Conservation (phyloP, 805 yeast species). For the Saturnispora kantuleensis region DNA sequence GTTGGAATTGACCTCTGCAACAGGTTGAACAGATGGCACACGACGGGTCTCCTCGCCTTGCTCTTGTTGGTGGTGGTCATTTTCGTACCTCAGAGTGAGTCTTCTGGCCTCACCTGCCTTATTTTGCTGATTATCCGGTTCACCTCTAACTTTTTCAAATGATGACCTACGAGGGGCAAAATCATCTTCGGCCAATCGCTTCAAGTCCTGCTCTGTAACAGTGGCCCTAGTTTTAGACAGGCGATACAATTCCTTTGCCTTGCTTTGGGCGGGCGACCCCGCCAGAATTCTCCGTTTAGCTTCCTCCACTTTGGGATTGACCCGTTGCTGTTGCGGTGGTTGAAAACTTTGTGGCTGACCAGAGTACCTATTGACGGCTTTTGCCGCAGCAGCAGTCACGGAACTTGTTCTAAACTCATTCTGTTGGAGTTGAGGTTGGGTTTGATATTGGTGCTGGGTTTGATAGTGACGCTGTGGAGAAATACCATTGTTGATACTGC, state of each 20-base stretch:
- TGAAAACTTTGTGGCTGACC: constrained; percentile 10
- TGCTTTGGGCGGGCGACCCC: constrained; percentile 20
- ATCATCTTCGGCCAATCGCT: constrained; percentile 7
- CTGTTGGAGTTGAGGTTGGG: no score
- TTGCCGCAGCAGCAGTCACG: constrained; percentile 25
- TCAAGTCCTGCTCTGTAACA: constrained; percentile 8
- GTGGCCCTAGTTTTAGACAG: constrained; percentile 29
- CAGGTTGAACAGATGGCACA: no score
- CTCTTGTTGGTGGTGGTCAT: not conserved
- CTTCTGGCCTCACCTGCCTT: constrained; percentile 23
- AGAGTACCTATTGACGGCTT: constrained; percentile 20
- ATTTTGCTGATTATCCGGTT: not conserved
- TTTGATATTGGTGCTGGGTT: not conserved
- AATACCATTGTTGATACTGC: no score
- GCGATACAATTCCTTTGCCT: constrained; percentile 48
- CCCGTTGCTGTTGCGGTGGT: constrained; percentile 5
- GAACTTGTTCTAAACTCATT: not conserved
- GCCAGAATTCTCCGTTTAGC: constrained; percentile 11
- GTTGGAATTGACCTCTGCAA: constrained; percentile 9
- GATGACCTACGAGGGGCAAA: constrained; percentile 36
- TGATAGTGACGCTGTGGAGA: not conserved
- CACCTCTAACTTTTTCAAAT: constrained; percentile 35
- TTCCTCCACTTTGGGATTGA: constrained; percentile 12
- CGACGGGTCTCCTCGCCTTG: no score
- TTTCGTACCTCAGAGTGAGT: constrained; percentile 19